Percentiles rank a stretch among this genome's conserved stretches.
phyloP scores from a whole-genome alignment of 768 basidiomycete species.

The Mycena polygramma region DNA sequence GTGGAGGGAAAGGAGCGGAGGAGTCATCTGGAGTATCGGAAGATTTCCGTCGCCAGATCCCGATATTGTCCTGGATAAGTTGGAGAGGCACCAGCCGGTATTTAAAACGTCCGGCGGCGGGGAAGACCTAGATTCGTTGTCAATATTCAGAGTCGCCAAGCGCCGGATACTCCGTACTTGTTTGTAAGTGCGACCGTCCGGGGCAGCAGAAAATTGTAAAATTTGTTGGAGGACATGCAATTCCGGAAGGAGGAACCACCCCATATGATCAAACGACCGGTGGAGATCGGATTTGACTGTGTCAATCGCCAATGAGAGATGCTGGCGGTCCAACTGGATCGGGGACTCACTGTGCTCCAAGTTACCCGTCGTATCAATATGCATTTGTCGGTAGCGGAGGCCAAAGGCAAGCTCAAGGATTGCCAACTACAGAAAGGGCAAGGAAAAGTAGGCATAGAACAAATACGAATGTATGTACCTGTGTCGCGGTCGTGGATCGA shows the following conservation, averaged over 20 bases:
- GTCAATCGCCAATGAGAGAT: neutral
- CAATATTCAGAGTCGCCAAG: constrained; percentile 1
- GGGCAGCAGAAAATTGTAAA: neutral
- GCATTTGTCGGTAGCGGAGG: neutral
- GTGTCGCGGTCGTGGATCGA: neutral
- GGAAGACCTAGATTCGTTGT: constrained; percentile 7
- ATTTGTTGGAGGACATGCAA: neutral
- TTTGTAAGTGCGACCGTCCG: constrained; percentile 2
- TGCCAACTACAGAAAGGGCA: neutral
- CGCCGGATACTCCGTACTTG: neutral
- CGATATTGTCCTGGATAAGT: neutral
- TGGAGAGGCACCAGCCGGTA: constrained; percentile 13
- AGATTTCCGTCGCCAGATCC: constrained; percentile 4
- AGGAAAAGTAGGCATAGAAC: too few relatives aligned
- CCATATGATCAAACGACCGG: constrained; percentile 9
- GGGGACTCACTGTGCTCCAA: constrained; percentile 10
- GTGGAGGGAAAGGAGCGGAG: too few relatives aligned
- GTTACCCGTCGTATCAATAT: constrained; percentile 14
- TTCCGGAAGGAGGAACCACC: constrained; percentile 15
- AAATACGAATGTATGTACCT: neutral
- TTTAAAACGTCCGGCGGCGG: too few relatives aligned
- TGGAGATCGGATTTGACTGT: constrained; percentile 16
- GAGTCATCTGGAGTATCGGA: too few relatives aligned
- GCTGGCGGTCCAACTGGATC: neutral
- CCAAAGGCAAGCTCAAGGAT: constrained; percentile 10